These are phyloP conservation scores for Claviceps cyperi DNA, from an alignment of 2,329 filamentous ascomycete genomes.

Conservation along the genomic window DNA sequence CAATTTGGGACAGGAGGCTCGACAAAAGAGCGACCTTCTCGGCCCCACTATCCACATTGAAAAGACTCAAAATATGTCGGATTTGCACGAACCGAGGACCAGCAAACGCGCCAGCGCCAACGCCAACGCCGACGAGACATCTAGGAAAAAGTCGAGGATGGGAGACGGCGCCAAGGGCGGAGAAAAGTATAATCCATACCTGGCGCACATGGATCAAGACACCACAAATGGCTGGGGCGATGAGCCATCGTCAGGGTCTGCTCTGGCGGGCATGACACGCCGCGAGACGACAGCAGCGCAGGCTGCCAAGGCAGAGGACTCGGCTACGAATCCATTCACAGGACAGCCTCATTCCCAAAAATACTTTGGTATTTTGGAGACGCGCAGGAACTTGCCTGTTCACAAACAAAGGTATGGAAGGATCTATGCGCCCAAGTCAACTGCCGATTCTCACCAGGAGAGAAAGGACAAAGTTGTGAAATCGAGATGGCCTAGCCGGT, in stretches of 20 bases:
- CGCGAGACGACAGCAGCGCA: conserved; percentile 68
- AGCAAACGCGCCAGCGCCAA: conserved; percentile 32
- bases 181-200: conserved; percentile 60
- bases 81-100: conserved; percentile 17
- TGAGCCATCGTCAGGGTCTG: conserved; percentile 20
- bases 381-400: conserved; percentile 73
- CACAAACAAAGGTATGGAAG: conserved; percentile 66
- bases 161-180: conserved; percentile 15
- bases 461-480: not conserved
- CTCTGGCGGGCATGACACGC: conserved; percentile 54
- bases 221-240: conserved; percentile 24
- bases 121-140: conserved; percentile 26
- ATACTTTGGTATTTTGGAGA: conserved; percentile 83
- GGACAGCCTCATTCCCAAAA: conserved; percentile 59
- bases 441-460: not conserved
- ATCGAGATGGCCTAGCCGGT: not conserved
- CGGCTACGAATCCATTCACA: conserved; percentile 75
- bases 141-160: conserved; percentile 30
- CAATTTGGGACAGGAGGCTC: not conserved
- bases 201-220: conserved; percentile 71
- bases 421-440: not conserved
- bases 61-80: conserved; percentile 21
- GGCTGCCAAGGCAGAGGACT: conserved; percentile 62
- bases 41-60: not conserved
- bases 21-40: not conserved